Evolutionary conservation across 1,139 yeast genomes (phyloP).

Genomic region (Taphrina pruni): DNA sequence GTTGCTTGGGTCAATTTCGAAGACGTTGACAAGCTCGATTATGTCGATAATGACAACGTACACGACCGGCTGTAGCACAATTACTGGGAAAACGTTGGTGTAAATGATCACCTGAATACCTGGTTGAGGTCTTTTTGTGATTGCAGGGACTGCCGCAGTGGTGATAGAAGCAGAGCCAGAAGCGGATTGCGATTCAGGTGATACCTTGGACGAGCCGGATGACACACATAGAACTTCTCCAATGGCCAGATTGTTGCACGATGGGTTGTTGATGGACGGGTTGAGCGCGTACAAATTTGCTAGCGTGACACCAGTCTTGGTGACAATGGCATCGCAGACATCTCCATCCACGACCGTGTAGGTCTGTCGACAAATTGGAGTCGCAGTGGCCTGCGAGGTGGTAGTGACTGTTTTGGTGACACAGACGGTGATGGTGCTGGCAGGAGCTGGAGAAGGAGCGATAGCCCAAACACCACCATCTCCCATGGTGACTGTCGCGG

Average conservation of each 20-base stretch:
- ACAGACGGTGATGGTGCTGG: conserved; percentile 27
- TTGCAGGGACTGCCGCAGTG: neutral
- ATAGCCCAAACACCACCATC: conserved; percentile 1
- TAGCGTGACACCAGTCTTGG: conserved; percentile 5
- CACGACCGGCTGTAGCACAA: conserved; percentile 26
- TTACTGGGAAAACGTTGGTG: conserved; percentile 25
- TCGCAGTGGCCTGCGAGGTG: conserved; percentile 8
- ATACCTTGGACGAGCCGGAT: neutral
- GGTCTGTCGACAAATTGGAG: conserved; percentile 2
- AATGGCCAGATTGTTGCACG: conserved; percentile 21
- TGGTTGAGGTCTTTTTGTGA: neutral
- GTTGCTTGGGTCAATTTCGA: conserved; percentile 18
- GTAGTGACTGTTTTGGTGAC: conserved; percentile 20
- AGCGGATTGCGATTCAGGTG: neutral
- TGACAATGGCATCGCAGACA: conserved; percentile 21
- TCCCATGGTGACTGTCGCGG: conserved; percentile 24
- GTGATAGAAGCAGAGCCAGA: neutral
- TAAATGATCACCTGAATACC: neutral
- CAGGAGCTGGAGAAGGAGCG: conserved; percentile 26
- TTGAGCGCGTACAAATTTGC: conserved; percentile 24
- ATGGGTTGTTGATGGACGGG: conserved; percentile 29
- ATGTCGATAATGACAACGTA: conserved; percentile 35
- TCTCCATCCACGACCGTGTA: conserved; percentile 18
- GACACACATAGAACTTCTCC: conserved; percentile 27
- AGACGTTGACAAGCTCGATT: conserved; percentile 21